Evolutionary conservation across 1,139 yeast genomes (phyloP).

Genomic region (Blastobotrys petasosporus): DNA sequence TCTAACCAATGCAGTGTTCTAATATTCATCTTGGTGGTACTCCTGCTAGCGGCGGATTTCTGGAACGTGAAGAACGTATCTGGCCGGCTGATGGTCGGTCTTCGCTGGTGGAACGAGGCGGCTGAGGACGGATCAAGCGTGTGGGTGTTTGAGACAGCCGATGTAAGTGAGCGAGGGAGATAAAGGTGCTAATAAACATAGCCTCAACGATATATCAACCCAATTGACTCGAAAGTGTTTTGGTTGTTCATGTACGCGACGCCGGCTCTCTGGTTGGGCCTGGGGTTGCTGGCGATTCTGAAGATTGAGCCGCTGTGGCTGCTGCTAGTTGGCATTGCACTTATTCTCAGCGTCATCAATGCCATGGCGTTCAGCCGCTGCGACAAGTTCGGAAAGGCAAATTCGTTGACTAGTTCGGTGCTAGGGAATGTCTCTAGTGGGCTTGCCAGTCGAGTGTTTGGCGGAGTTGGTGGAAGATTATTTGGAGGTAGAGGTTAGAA

Average conservation of each 20-base stretch:
- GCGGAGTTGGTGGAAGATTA: slow-evolving; percentile 17
- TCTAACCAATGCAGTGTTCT: slow-evolving; percentile 40
- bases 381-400: slow-evolving; percentile 85
- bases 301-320: slow-evolving; percentile 70
- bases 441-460: slow-evolving; percentile 17
- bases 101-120: slow-evolving; percentile 86
- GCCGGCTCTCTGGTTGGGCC: slow-evolving; percentile 67
- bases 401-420: slow-evolving; percentile 45
- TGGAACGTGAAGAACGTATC: slow-evolving; percentile 91
- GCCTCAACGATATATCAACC: slow-evolving; percentile 76
- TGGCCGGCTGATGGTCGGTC: slow-evolving; percentile 83
- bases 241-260: slow-evolving; percentile 75
- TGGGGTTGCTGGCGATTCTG: slow-evolving; percentile 70
- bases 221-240: slow-evolving; percentile 83
- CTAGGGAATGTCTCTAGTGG: slow-evolving; percentile 33
- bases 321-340: slow-evolving; percentile 42
- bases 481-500: slow-evolving; percentile 10
- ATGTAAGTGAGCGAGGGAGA: slow-evolving; percentile 30
- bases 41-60: slow-evolving; percentile 80
- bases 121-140: slow-evolving; percentile 54
- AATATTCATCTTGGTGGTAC: slow-evolving; percentile 69
- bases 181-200: slow-evolving; percentile 4
- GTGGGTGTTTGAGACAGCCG: slow-evolving; percentile 88
- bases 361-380: slow-evolving; percentile 87
- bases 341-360: slow-evolving; percentile 69